phyloP scores from a whole-genome alignment of 2,329 filamentous ascomycete species.

The Talaromyces funiculosus region DNA sequence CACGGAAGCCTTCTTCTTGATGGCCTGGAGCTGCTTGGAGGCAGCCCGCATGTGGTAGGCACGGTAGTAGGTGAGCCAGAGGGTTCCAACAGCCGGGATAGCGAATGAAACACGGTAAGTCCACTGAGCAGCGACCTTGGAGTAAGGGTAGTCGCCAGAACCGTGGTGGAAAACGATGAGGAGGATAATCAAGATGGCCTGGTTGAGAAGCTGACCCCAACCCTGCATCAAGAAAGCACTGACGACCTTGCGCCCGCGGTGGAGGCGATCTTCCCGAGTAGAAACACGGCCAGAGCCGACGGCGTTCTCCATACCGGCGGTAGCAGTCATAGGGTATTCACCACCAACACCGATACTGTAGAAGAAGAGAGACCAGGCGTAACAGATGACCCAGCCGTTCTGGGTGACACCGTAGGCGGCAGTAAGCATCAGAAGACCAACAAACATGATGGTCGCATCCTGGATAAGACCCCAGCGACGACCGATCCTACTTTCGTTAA shows the following conservation, averaged over 20 bases:
- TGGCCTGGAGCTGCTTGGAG: slow-evolving; percentile 70
- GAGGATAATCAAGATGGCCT: slow-evolving; percentile 78
- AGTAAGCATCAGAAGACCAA: slow-evolving; percentile 86
- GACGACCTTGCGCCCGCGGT: slow-evolving; percentile 92
- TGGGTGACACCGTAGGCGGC: slow-evolving; percentile 81
- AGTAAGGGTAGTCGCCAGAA: slow-evolving; percentile 70
- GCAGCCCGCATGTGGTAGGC: slow-evolving; percentile 89
- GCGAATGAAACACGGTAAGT: slow-evolving; percentile 90
- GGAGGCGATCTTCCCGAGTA: slow-evolving; percentile 85
- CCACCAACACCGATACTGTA: slow-evolving; percentile 68
- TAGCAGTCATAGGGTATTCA: slow-evolving; percentile 95
- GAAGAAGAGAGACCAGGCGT: slow-evolving; percentile 91
- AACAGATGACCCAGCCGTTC: slow-evolving; percentile 96
- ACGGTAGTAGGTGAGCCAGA: slow-evolving; percentile 96
- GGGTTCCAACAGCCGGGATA: slow-evolving; percentile 79
- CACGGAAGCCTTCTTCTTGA: slow-evolving; percentile 80
- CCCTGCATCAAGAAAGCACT: slow-evolving; percentile 97
- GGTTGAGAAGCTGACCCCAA: slow-evolving; percentile 95
- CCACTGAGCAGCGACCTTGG: slow-evolving; percentile 71
- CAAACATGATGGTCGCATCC: slow-evolving; percentile 88
- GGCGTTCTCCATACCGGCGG: slow-evolving; percentile 87
- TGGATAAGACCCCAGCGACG: slow-evolving; percentile 94
- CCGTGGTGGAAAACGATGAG: slow-evolving; percentile 85
- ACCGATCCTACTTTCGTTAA: slow-evolving; percentile 58
- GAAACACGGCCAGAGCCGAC: slow-evolving; percentile 81